Conservation (phyloP, 176 grass and related monocot species). For the Tuctoria greenei region DNA sequence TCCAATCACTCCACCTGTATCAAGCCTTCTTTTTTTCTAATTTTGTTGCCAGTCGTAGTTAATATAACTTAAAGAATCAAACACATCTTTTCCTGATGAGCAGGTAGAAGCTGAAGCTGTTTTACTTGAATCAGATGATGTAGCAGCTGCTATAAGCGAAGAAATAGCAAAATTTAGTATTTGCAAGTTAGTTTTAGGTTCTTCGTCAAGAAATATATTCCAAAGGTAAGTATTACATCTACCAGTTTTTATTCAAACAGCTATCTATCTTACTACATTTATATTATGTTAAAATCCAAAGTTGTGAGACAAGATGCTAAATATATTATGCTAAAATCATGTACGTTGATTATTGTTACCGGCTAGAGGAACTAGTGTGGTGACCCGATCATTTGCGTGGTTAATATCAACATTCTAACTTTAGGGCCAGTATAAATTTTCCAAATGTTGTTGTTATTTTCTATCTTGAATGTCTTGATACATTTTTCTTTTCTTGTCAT, state of each 20-base stretch:
- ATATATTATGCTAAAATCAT: neutral
- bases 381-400: too few relatives aligned
- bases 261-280: slow-evolving; percentile 3
- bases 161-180: slow-evolving; percentile 75
- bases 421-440: too few relatives aligned
- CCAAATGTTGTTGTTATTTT: too few relatives aligned
- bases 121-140: slow-evolving; percentile 70
- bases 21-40: too few relatives aligned
- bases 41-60: neutral
- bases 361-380: too few relatives aligned
- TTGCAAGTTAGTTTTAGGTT: slow-evolving; percentile 65
- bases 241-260: neutral
- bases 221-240: slow-evolving; percentile 45
- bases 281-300: neutral
- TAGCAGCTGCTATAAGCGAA: slow-evolving; percentile 58
- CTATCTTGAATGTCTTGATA: too few relatives aligned
- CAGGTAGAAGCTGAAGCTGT: slow-evolving; percentile 85
- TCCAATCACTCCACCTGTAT: too few relatives aligned
- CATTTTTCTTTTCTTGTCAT: too few relatives aligned
- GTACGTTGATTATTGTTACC: too few relatives aligned
- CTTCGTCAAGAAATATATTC: slow-evolving; percentile 69
- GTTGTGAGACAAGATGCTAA: neutral
- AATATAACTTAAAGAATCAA: neutral
- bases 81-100: slow-evolving; percentile 19
- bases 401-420: too few relatives aligned